Conservation (phyloP, 1,139 yeast genomes). For the Groenewaldozyma auringiensis region DNA sequence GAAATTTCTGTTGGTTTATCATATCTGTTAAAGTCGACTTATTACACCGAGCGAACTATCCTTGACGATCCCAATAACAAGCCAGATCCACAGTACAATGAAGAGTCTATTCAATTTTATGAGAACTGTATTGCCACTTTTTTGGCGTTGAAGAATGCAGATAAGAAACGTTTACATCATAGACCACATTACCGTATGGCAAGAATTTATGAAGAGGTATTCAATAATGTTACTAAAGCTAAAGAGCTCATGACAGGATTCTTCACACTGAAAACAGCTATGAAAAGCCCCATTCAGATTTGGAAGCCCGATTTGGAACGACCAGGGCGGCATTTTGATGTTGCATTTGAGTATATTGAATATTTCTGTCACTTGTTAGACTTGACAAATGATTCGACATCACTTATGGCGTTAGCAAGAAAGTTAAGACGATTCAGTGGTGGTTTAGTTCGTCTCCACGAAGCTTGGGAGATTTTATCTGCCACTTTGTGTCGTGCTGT, state of each 20-base stretch:
- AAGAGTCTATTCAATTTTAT: slow-evolving; percentile 19
- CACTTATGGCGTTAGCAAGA: slow-evolving; percentile 53
- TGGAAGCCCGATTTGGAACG: slow-evolving; percentile 93
- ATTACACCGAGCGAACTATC: slow-evolving; percentile 15
- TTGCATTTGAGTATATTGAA: slow-evolving; percentile 60
- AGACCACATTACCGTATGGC: slow-evolving; percentile 75
- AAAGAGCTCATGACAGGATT: slow-evolving; percentile 55
- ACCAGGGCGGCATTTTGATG: slow-evolving; percentile 87
- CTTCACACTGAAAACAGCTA: slow-evolving; percentile 53
- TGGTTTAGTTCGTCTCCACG: slow-evolving; percentile 56
- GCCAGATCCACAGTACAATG: neutral
- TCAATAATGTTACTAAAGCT: slow-evolving; percentile 48
- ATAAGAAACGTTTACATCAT: slow-evolving; percentile 90
- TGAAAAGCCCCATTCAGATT: slow-evolving; percentile 68
- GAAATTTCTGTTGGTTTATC: slow-evolving; percentile 34
- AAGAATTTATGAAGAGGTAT: slow-evolving; percentile 47
- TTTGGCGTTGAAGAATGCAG: slow-evolving; percentile 43
- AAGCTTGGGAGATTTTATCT: slow-evolving; percentile 56
- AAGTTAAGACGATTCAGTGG: slow-evolving; percentile 70
- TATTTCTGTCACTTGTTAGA: slow-evolving; percentile 55
- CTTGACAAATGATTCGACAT: slow-evolving; percentile 48
- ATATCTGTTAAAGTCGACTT: slow-evolving; percentile 30
- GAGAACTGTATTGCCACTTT: slow-evolving; percentile 32
- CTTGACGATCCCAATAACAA: slow-evolving; percentile 3
- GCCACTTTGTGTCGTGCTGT: slow-evolving; percentile 45